Percentiles rank a stretch among this genome's conserved stretches.
phyloP scores from a whole-genome alignment of 116 monocot species.

The Phalaenopsis hybrid region DNA sequence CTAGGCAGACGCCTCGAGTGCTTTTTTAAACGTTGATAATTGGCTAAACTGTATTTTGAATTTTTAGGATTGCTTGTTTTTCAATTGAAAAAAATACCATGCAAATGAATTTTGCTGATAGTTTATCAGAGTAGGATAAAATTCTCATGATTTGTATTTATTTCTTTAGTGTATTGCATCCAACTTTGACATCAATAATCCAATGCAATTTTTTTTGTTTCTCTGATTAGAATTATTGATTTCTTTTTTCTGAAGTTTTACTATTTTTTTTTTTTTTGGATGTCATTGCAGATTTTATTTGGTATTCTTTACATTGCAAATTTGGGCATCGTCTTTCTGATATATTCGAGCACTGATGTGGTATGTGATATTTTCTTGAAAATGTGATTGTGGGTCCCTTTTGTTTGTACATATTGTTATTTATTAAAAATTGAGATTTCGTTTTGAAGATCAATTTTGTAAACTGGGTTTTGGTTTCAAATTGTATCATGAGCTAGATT shows the following conservation, averaged over 20 bases:
- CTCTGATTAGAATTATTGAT: not conserved
- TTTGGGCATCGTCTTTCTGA: constrained; percentile 52
- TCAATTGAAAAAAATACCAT: not conserved
- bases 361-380: constrained; percentile 29
- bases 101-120: not conserved
- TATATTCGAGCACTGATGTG: constrained; percentile 73
- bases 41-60: not conserved
- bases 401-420: not conserved
- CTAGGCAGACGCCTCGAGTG: no score
- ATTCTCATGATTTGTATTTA: not conserved
- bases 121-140: not conserved
- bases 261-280: not conserved
- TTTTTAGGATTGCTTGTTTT: not conserved
- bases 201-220: not conserved
- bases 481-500: not conserved
- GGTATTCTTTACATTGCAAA: constrained; percentile 79
- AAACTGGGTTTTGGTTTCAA: not conserved
- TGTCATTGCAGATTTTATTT: constrained; percentile 77
- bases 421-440: not conserved
- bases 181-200: not conserved
- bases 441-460: not conserved
- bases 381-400: not conserved
- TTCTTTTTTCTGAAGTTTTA: not conserved
- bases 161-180: not conserved
- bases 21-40: no score